Evolutionary conservation across 495 filamentous ascomycete genomes (phyloP).

Genomic region (Trypethelium eluteriae): DNA sequence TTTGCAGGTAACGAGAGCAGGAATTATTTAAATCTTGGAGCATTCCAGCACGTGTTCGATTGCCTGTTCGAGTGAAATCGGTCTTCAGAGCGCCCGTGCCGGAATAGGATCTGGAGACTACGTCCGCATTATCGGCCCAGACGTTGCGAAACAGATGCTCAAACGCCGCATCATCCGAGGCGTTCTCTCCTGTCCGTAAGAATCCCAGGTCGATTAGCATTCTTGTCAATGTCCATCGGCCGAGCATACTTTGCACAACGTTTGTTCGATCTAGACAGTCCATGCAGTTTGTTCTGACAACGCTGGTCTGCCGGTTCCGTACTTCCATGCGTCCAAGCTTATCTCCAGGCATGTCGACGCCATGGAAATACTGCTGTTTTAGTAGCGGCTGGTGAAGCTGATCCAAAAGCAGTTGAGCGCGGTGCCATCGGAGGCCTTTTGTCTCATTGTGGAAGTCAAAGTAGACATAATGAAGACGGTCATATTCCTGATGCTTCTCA

Average conservation of each 20-base stretch:
- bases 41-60: constrained; percentile 73
- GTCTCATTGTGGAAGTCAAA: constrained; percentile 99
- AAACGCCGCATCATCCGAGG: constrained; percentile 65
- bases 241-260: constrained; percentile 93
- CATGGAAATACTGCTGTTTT: constrained; percentile 84
- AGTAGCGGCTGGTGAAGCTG: constrained; percentile 63
- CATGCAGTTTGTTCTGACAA: constrained; percentile 98
- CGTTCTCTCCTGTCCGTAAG: constrained; percentile 58
- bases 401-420: constrained; percentile 77
- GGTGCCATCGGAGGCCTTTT: constrained; percentile 86
- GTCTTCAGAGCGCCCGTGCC: constrained; percentile 95
- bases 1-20: constrained; percentile 71
- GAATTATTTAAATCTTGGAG: constrained; percentile 78
- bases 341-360: constrained; percentile 71
- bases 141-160: constrained; percentile 86
- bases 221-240: constrained; percentile 74
- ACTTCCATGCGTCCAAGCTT: constrained; percentile 63
- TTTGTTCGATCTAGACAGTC: constrained; percentile 98
- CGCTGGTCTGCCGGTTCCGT: constrained; percentile 68
- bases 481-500: constrained; percentile 53
- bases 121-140: constrained; percentile 97
- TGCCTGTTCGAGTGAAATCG: constrained; percentile 83
- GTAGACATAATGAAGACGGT: constrained; percentile 88
- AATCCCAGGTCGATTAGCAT: constrained; percentile 78
- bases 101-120: constrained; percentile 84